Evolutionary conservation across 2,329 filamentous ascomycete genomes (phyloP).

Genomic region (Cryphonectria radicalis): DNA sequence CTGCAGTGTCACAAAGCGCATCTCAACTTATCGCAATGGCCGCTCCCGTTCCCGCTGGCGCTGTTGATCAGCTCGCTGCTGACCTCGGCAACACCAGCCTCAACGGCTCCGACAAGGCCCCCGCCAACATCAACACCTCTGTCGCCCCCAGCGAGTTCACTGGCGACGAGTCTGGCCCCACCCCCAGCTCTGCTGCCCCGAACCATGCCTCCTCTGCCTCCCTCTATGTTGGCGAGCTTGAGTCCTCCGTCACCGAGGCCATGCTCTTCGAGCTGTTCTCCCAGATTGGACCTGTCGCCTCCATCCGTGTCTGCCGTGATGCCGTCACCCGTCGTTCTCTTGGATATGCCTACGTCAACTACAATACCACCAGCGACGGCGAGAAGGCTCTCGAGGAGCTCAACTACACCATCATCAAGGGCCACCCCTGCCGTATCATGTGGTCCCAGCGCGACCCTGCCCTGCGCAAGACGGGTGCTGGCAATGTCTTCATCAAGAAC

Average conservation of each 20-base stretch:
- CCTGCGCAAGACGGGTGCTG: slow-evolving; percentile 98
- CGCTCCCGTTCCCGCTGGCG: slow-evolving; percentile 59
- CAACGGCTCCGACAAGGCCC: slow-evolving; percentile 68
- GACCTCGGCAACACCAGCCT: slow-evolving; percentile 75
- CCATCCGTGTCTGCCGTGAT: slow-evolving; percentile 99
- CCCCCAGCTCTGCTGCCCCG: slow-evolving; percentile 76
- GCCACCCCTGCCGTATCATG: slow-evolving; percentile 99
- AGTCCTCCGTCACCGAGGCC: slow-evolving; percentile 95
- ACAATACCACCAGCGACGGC: slow-evolving; percentile 95
- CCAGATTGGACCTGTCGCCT: slow-evolving; percentile 97
- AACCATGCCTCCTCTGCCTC: slow-evolving; percentile 96
- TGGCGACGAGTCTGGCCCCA: slow-evolving; percentile 67
- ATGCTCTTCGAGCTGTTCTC: slow-evolving; percentile 99
- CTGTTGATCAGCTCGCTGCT: slow-evolving; percentile 80
- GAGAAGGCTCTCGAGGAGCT: slow-evolving; percentile 99
- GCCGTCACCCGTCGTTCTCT: slow-evolving; percentile 98
- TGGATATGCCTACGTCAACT: slow-evolving; percentile 99
- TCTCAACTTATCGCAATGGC: slow-evolving; percentile 57
- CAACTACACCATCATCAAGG: slow-evolving; percentile 99
- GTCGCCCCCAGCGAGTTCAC: slow-evolving; percentile 57
- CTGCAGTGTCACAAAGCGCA: slow-evolving; percentile 32
- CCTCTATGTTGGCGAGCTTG: slow-evolving; percentile 98
- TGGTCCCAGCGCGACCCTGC: slow-evolving; percentile 99
- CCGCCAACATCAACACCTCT: slow-evolving; percentile 73
- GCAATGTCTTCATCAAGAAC: slow-evolving; percentile 99